These are phyloP conservation scores for Lasiosphaeria miniovina DNA, from an alignment of 495 filamentous ascomycete genomes.

Conservation along the genomic window DNA sequence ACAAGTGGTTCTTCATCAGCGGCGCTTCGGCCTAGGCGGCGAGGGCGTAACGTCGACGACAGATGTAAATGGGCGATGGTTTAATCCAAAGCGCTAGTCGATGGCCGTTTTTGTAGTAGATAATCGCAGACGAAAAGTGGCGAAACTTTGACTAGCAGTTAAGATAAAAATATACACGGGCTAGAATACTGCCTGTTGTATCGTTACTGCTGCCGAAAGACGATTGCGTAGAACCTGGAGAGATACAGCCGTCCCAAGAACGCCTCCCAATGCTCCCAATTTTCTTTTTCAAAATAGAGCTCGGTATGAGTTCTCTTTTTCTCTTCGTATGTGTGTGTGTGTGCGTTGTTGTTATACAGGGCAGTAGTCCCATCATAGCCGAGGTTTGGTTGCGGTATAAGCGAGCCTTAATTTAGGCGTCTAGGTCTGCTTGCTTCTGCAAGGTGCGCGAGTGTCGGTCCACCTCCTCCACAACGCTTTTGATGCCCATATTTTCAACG, in stretches of 20 bases:
- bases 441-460: conserved; percentile 81
- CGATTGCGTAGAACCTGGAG: neutral
- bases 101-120: too few species aligned
- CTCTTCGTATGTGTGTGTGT: conserved; percentile 1
- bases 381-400: neutral
- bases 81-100: too few species aligned
- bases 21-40: conserved; percentile 58
- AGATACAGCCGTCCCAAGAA: conserved; percentile 6
- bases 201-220: neutral
- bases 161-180: neutral
- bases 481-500: conserved; percentile 73
- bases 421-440: conserved; percentile 76
- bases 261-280: conserved; percentile 17
- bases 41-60: too few species aligned
- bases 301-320: conserved; percentile 1
- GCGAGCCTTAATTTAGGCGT: neutral
- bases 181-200: neutral
- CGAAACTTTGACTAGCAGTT: neutral
- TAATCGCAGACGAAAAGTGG: too few species aligned
- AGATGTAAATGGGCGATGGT: too few species aligned
- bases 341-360: neutral
- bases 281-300: conserved; percentile 1
- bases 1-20: conserved; percentile 99
- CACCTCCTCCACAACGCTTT: conserved; percentile 82
- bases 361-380: conserved; percentile 2